These are phyloP conservation scores for Brassica juncea DNA, from an alignment of 345 rosid species.

Conservation along the genomic window DNA sequence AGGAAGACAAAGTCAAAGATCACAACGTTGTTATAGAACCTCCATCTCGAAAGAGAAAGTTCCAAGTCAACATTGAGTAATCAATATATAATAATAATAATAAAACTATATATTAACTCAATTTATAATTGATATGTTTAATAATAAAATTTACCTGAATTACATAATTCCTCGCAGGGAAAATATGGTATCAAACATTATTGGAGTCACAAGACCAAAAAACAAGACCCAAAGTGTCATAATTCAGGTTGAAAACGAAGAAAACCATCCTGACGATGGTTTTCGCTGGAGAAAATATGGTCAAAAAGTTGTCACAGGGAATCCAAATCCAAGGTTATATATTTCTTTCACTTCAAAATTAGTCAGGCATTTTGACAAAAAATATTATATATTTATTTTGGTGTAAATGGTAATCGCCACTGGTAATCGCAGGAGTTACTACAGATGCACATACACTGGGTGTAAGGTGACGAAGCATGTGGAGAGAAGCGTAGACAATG, in stretches of 20 bases:
- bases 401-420: not conserved
- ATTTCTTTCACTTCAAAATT: not conserved
- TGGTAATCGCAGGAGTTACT: slow-evolving; percentile 29
- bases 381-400: not conserved
- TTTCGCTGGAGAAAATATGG: slow-evolving; percentile 18
- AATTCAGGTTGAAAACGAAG: slow-evolving; percentile 23
- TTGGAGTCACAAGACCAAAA: slow-evolving; percentile 24
- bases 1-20: not conserved
- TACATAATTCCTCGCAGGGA: slow-evolving; percentile 3
- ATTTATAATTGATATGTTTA: not conserved
- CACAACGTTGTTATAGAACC: not conserved
- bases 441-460: slow-evolving; percentile 16
- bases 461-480: slow-evolving; percentile 36
- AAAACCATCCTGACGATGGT: slow-evolving; percentile 21
- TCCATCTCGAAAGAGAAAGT: slow-evolving; percentile 24
- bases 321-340: slow-evolving; percentile 35
- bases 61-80: not conserved
- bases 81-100: not conserved
- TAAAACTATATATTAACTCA: not conserved
- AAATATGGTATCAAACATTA: slow-evolving; percentile 3
- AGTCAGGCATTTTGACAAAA: not conserved
- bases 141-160: too few relatives aligned
- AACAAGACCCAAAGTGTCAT: slow-evolving; percentile 18
- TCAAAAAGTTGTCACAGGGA: slow-evolving; percentile 28
- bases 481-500: slow-evolving; percentile 34